Evolutionary conservation across 2,329 filamentous ascomycete species (phyloP).

Genomic region (Lachnum nothofagi): DNA sequence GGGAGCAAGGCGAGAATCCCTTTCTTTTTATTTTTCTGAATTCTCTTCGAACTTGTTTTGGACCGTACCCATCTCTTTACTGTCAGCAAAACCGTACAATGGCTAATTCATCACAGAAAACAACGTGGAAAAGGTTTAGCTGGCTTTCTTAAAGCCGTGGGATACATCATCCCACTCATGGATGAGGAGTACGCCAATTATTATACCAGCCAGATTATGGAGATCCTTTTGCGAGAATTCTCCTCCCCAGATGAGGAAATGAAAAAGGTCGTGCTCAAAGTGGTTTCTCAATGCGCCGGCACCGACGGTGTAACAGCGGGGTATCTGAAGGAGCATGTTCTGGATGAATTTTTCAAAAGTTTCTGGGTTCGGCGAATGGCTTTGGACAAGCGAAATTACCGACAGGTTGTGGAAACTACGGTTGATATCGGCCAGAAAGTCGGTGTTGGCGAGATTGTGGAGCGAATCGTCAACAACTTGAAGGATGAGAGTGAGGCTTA

Average conservation of each 20-base stretch:
- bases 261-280: slow-evolving; percentile 99
- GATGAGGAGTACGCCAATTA: slow-evolving; percentile 99
- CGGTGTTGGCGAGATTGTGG: slow-evolving; percentile 91
- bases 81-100: too few species aligned
- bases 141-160: slow-evolving; percentile 93
- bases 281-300: slow-evolving; percentile 89
- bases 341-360: slow-evolving; percentile 96
- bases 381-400: slow-evolving; percentile 93
- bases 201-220: slow-evolving; percentile 98
- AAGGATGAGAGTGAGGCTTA: slow-evolving; percentile 98
- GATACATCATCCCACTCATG: slow-evolving; percentile 98
- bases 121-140: slow-evolving; percentile 94
- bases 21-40: background rate
- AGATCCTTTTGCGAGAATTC: slow-evolving; percentile 92
- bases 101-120: slow-evolving; percentile 52
- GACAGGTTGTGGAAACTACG: slow-evolving; percentile 95
- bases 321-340: slow-evolving; percentile 90
- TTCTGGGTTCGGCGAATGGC: slow-evolving; percentile 99
- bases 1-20: slow-evolving; percentile 40
- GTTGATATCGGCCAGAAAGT: slow-evolving; percentile 97
- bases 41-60: background rate
- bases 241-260: slow-evolving; percentile 97
- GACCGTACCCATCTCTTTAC: background rate
- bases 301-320: slow-evolving; percentile 92
- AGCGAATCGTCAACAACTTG: slow-evolving; percentile 87